Evolutionary conservation across 2,329 filamentous ascomycete genomes (phyloP).

Genomic region (Cladosporium austrohemisphaericum): DNA sequence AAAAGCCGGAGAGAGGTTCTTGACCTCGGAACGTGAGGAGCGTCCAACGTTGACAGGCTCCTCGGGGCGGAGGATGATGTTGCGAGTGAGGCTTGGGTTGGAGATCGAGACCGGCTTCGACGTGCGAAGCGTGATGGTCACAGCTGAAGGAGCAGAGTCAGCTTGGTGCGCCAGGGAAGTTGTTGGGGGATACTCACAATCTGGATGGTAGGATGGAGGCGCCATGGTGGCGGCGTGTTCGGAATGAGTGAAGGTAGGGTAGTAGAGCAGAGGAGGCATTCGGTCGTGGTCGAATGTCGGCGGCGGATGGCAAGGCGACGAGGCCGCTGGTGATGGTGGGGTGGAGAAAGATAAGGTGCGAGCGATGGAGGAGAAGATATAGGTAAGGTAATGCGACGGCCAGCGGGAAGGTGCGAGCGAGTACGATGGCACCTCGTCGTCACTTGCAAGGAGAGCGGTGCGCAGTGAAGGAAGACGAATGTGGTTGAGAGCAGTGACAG

Average conservation of each 20-base stretch:
- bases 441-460: too few species aligned
- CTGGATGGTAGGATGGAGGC: neutral
- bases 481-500: too few species aligned
- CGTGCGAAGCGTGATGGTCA: slow-evolving; percentile 2
- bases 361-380: too few species aligned
- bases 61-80: slow-evolving; percentile 12
- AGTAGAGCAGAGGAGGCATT: neutral
- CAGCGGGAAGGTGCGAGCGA: too few species aligned
- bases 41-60: slow-evolving; percentile 39
- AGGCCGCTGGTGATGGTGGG: too few species aligned
- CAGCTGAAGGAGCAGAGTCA: neutral
- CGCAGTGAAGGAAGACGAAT: too few species aligned
- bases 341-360: too few species aligned
- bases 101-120: too few species aligned
- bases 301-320: too few species aligned
- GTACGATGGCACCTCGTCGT: too few species aligned
- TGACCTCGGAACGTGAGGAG: slow-evolving; percentile 38
- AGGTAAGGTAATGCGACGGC: too few species aligned
- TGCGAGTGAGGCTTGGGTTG: slow-evolving; percentile 15
- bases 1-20: slow-evolving; percentile 26
- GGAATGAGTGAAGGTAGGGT: neutral
- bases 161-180: neutral
- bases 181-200: slow-evolving; percentile 1
- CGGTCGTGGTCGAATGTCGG: too few species aligned
- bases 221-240: neutral